Evolutionary conservation across 257 asterid genomes (phyloP), one percentile per base, ranked within the genome.

Genomic region (Dorcoceras hygrometricum): DNA sequence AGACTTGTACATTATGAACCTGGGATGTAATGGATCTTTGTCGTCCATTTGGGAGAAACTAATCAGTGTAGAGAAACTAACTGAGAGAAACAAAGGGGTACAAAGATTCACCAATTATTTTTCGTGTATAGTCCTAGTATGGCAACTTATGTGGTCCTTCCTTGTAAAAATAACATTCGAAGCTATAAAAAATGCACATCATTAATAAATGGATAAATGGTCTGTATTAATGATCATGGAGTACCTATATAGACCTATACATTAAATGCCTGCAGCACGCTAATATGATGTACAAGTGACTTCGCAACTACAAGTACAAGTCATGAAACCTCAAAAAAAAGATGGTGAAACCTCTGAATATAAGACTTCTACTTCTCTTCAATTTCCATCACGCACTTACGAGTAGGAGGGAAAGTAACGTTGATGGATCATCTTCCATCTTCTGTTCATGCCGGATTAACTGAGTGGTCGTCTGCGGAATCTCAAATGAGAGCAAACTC

Each of bases 401-500:
- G 18, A 76, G 43, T 36, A 59, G 16, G 1, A 75, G 34, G 46
- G 82, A 63, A 32, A 66, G 25, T 20, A 62, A 62, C 27, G 8
- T 59, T 23, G 55, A 20, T 0, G 65, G 53, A 70, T 69, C 75
- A 31, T 73, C 82, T 62, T 73, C 70, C 28, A 6, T 29, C 23
- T 28, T 64, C 19, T 62, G 63, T 36, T 78, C 61, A 10, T 19
- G 69, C 39, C 16, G 71, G 60, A 46, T 54, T 14, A 71, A 57
- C 53, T 65, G 73, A 51, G 73, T 62, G 26, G 36, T 71, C 60
- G 36, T 27, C 28, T 23, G 73, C 0, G 78, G 63, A 62, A 76
- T 69, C 29, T 85, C 89, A 57, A 80, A 66, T 3, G 85, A 68
- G 51, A 90, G 76, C 62, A 88, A 57, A 20, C 68, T 81, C 88